These are phyloP conservation scores for Truncatella angustata DNA, from an alignment of 2,329 filamentous ascomycete species.

Conservation along the genomic window DNA sequence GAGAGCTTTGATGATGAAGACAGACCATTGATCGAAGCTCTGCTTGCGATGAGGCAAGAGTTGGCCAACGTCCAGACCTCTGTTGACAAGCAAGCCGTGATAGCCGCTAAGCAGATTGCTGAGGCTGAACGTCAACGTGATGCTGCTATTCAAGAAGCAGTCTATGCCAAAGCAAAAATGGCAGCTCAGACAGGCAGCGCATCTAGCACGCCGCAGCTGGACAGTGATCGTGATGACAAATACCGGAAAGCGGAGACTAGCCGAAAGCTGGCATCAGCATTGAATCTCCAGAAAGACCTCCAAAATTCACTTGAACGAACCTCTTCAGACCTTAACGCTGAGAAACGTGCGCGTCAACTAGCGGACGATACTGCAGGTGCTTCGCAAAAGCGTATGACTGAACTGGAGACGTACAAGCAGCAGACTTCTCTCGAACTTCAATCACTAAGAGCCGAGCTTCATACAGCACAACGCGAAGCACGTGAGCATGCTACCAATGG, in stretches of 20 bases:
- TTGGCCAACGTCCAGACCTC: conserved; percentile 85
- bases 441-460: conserved; percentile 79
- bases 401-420: conserved; percentile 82
- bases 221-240: conserved; percentile 53
- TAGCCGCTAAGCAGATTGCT: conserved; percentile 85
- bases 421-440: conserved; percentile 83
- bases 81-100: conserved; percentile 81
- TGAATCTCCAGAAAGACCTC: conserved; percentile 79
- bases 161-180: conserved; percentile 90
- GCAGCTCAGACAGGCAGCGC: conserved; percentile 72
- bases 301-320: conserved; percentile 71
- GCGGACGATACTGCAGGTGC: conserved; percentile 86
- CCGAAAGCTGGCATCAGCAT: conserved; percentile 76
- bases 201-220: conserved; percentile 57
- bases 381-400: conserved; percentile 77
- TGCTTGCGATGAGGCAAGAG: conserved; percentile 87
- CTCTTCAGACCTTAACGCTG: conserved; percentile 71
- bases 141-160: conserved; percentile 88
- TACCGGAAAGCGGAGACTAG: conserved; percentile 74
- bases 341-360: conserved; percentile 75
- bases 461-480: conserved; percentile 72
- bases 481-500: conserved; percentile 78
- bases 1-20: conserved; percentile 91
- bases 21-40: conserved; percentile 84
- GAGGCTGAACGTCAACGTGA: conserved; percentile 95